These are phyloP conservation scores for Choanephora cucurbitarum DNA, from an alignment of 371 early-diverging fungal species.

Conservation along the genomic window DNA sequence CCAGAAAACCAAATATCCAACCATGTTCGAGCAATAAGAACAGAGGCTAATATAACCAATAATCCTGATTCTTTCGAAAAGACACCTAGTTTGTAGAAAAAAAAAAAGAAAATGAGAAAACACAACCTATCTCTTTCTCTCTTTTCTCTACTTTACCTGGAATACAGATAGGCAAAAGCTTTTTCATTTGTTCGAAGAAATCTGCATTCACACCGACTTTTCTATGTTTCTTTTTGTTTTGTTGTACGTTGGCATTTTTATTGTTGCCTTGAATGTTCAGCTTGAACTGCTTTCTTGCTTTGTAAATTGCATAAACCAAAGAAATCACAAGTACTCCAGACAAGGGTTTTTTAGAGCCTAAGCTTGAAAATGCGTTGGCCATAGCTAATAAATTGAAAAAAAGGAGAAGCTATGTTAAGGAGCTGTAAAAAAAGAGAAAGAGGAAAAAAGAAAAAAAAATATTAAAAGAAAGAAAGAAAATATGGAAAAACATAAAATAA, in stretches of 20 bases:
- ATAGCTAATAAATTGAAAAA: constrained; percentile 17
- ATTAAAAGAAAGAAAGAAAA: constrained; percentile 1
- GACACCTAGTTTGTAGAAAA: constrained; percentile 35
- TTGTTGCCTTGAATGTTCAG: constrained; percentile 5
- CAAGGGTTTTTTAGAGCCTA: constrained; percentile 35
- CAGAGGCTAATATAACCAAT: constrained; percentile 61
- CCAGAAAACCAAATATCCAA: constrained; percentile 76
- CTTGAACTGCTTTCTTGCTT: constrained; percentile 33
- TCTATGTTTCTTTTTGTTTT: constrained; percentile 26
- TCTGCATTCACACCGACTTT: constrained; percentile 67
- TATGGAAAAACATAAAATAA: constrained; percentile 9
- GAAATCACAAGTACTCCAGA: constrained; percentile 36
- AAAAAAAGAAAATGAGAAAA: too few relatives aligned
- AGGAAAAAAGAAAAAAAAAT: constrained; percentile 9
- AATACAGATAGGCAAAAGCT: constrained; percentile 71
- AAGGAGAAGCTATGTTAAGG: neutral
- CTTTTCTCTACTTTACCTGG: constrained; percentile 56
- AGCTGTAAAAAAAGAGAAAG: constrained; percentile 7
- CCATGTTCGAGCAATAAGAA: constrained; percentile 74
- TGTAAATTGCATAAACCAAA: constrained; percentile 40
- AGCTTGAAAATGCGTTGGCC: constrained; percentile 37
- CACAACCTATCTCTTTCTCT: too few relatives aligned
- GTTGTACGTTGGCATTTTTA: constrained; percentile 6
- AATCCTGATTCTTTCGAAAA: constrained; percentile 69
- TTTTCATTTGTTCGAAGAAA: constrained; percentile 80